Evolutionary conservation across 768 basidiomycete species (phyloP).

Genomic region (Amanita rimosa): DNA sequence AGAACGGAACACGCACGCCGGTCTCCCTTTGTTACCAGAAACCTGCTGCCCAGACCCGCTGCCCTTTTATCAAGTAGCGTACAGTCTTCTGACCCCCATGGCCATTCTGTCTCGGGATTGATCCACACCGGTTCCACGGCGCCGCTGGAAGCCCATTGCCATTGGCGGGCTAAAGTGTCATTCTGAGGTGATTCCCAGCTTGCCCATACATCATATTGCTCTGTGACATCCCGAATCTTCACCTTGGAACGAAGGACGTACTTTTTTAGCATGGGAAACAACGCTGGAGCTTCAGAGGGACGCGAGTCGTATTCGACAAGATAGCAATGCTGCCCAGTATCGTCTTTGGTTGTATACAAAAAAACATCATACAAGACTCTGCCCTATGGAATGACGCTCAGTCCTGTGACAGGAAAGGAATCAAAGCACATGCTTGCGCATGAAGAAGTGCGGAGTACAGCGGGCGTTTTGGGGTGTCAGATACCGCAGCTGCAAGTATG

Average conservation of each 20-base stretch:
- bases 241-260: conserved; percentile 87
- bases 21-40: conserved; percentile 60
- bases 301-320: conserved; percentile 64
- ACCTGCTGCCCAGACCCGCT: conserved; percentile 66
- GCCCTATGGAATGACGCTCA: conserved; percentile 40
- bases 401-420: conserved; percentile 7
- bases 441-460: conserved; percentile 68
- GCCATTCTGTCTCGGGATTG: conserved; percentile 25
- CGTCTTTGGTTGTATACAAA: conserved; percentile 48
- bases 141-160: conserved; percentile 56
- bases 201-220: conserved; percentile 73
- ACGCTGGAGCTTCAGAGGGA: conserved; percentile 43
- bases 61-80: conserved; percentile 55
- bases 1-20: conserved; percentile 43
- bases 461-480: conserved; percentile 32
- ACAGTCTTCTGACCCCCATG: conserved; percentile 49
- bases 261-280: conserved; percentile 67
- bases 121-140: conserved; percentile 72
- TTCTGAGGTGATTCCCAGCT: conserved; percentile 53
- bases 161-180: conserved; percentile 18
- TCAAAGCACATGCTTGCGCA: conserved; percentile 48
- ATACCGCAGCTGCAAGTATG: conserved; percentile 43
- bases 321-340: conserved; percentile 27
- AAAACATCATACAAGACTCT: conserved; percentile 85
- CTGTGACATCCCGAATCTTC: conserved; percentile 65